These are phyloP conservation scores for Amaranthus tricolor DNA, from an alignment of 179 eudicot species.

Conservation along the genomic window DNA sequence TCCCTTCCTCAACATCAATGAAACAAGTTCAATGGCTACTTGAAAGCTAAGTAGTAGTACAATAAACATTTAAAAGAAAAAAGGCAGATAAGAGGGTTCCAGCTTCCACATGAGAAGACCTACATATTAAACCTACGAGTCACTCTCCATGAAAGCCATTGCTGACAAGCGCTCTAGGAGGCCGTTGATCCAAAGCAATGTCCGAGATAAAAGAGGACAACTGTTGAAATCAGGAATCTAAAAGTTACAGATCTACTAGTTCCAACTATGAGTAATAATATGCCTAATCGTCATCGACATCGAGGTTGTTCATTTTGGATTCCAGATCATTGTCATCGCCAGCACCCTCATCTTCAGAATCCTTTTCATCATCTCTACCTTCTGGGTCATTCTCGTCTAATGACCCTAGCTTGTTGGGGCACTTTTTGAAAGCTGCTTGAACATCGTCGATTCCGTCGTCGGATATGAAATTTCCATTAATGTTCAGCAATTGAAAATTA, in stretches of 20 bases:
- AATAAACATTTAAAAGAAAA: background rate
- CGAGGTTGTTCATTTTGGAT: constrained; percentile 50
- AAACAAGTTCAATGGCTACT: constrained; percentile 2
- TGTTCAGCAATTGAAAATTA: constrained; percentile 44
- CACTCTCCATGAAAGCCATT: background rate
- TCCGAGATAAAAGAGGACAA: constrained; percentile 28
- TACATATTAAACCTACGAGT: constrained; percentile 1
- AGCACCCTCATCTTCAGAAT: constrained; percentile 30
- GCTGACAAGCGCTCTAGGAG: constrained; percentile 7
- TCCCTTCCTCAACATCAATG: background rate
- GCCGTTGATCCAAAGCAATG: constrained; percentile 17
- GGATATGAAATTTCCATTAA: constrained; percentile 54
- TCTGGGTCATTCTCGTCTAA: constrained; percentile 73
- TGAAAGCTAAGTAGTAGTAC: background rate
- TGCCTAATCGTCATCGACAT: constrained; percentile 29
- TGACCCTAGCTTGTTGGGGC: constrained; percentile 51
- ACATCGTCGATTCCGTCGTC: constrained; percentile 63
- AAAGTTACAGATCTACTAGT: constrained; percentile 9
- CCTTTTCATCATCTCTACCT: constrained; percentile 51
- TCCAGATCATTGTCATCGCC: constrained; percentile 40
- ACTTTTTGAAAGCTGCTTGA: constrained; percentile 50
- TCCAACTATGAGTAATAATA: constrained; percentile 1
- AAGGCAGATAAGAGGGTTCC: background rate
- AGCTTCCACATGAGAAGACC: constrained; percentile 7
- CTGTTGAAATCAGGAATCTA: constrained; percentile 7